phyloP scores from a whole-genome alignment of 2,329 filamentous ascomycete species.

The Talaromyces amestolkiae region DNA sequence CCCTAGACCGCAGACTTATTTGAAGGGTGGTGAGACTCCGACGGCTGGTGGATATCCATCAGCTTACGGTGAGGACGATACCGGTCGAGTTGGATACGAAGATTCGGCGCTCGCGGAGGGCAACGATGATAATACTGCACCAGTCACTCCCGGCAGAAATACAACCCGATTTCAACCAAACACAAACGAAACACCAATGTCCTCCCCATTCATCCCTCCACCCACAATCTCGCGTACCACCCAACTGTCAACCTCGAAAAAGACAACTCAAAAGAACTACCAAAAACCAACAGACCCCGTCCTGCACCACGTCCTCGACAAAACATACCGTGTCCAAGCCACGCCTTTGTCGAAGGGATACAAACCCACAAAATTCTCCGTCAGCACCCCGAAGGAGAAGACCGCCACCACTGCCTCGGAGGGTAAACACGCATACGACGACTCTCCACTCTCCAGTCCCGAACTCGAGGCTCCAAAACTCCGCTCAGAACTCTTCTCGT shows the following conservation, averaged over 20 bases:
- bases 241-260: conserved; percentile 34
- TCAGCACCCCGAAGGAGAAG: conserved; percentile 30
- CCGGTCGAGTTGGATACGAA: conserved; percentile 37
- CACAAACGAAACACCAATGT: conserved; percentile 62
- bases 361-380: conserved; percentile 30
- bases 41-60: conserved; percentile 34
- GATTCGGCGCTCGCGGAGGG: conserved; percentile 37
- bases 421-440: conserved; percentile 31
- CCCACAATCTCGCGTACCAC: conserved; percentile 34
- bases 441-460: conserved; percentile 68
- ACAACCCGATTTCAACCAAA: conserved; percentile 37
- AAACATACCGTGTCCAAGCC: conserved; percentile 89
- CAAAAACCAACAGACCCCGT: conserved; percentile 63
- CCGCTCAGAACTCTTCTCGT: conserved; percentile 80
- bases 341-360: conserved; percentile 69
- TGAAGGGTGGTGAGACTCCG: conserved; percentile 43
- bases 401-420: conserved; percentile 14
- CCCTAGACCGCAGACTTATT: conserved; percentile 32
- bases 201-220: conserved; percentile 57
- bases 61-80: conserved; percentile 56
- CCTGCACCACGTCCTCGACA: conserved; percentile 88
- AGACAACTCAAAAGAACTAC: conserved; percentile 31
- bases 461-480: conserved; percentile 78
- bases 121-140: conserved; percentile 20
- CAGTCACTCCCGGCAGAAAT: conserved; percentile 37